Conservation (phyloP, 371 early-diverging fungal genomes). For the Mucor racemosus region DNA sequence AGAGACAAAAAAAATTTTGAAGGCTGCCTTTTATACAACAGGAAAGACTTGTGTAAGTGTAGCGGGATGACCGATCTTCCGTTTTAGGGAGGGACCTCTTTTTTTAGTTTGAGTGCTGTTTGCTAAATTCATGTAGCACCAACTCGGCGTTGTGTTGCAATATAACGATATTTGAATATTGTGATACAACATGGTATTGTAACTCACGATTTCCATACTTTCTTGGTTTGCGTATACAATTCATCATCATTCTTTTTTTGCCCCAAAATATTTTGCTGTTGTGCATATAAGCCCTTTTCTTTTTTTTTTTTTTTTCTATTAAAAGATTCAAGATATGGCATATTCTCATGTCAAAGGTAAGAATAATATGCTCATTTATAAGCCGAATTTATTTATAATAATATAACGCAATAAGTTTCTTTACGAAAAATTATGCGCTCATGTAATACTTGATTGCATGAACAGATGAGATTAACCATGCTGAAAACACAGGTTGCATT, state of each 20-base stretch:
- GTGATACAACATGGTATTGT: conserved; percentile 6
- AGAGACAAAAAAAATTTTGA: neutral
- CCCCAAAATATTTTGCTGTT: neutral
- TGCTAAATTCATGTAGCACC: neutral
- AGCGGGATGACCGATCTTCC: conserved; percentile 14
- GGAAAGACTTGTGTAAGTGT: conserved; percentile 4
- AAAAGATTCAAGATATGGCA: neutral
- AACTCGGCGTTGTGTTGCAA: neutral
- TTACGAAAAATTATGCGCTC: neutral
- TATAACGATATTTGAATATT: neutral
- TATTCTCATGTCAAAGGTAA: neutral
- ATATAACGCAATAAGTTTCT: no score
- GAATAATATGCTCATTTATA: neutral
- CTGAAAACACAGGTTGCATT: neutral
- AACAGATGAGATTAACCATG: neutral
- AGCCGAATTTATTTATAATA: neutral
- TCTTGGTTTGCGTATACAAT: neutral
- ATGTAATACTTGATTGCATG: neutral
- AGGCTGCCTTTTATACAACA: neutral
- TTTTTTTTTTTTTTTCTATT: neutral
- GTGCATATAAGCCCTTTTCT: no score
- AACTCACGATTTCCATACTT: neutral
- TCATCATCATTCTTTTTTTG: neutral
- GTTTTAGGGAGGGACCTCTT: conserved; percentile 4
- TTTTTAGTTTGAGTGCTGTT: neutral